These are phyloP conservation scores for Colletotrichum phormii DNA, from an alignment of 2,329 filamentous ascomycete species.

Conservation along the genomic window DNA sequence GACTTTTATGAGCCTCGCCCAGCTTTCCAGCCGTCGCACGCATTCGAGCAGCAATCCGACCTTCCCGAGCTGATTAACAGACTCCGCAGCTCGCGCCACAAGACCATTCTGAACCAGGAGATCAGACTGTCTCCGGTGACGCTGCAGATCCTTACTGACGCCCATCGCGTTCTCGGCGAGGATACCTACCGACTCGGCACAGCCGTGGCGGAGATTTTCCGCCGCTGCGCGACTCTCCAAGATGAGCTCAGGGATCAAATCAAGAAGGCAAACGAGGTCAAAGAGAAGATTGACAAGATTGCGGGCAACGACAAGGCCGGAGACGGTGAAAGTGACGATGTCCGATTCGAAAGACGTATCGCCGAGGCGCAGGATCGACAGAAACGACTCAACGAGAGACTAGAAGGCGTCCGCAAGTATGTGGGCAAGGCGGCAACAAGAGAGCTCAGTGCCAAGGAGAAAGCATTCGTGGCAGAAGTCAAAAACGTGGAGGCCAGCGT, in stretches of 20 bases:
- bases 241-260: conserved; percentile 77
- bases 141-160: conserved; percentile 77
- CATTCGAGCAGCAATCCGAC: conserved; percentile 67
- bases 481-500: conserved; percentile 67
- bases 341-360: conserved; percentile 70
- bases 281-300: conserved; percentile 74
- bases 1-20: conserved; percentile 73
- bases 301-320: conserved; percentile 68
- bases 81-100: conserved; percentile 69
- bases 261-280: conserved; percentile 72
- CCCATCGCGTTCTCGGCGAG: conserved; percentile 76
- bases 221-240: conserved; percentile 75
- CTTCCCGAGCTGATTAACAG: conserved; percentile 67
- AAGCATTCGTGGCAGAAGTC: conserved; percentile 58
- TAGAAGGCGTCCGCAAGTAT: conserved; percentile 67
- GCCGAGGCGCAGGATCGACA: conserved; percentile 66
- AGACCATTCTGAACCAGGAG: conserved; percentile 73
- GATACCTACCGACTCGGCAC: conserved; percentile 77
- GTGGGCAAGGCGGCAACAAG: conserved; percentile 55
- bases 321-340: conserved; percentile 62
- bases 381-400: conserved; percentile 65
- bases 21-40: conserved; percentile 71
- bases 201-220: conserved; percentile 79
- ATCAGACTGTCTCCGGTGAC: conserved; percentile 78
- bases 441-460: conserved; percentile 58